phyloP scores from a whole-genome alignment of 2,329 filamentous ascomycete species.

The Colletotrichum cuscutae region DNA sequence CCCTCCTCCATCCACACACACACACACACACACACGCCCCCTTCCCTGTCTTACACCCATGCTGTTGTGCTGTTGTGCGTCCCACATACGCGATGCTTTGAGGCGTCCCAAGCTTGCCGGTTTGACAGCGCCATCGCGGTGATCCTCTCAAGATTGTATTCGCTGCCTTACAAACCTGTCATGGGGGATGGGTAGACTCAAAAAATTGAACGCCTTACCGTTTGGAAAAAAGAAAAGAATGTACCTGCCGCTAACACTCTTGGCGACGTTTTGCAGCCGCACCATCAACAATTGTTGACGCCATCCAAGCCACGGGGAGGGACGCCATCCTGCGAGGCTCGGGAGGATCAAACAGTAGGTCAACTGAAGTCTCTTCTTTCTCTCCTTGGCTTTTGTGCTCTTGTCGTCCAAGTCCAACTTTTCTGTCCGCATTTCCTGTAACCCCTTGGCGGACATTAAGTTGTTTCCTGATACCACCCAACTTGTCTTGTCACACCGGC shows the following conservation, averaged over 20 bases:
- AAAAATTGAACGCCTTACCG: slow-evolving; percentile 14
- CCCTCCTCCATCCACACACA: not conserved
- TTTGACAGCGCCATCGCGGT: not conserved
- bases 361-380: slow-evolving; percentile 30
- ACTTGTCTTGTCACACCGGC: slow-evolving; percentile 17
- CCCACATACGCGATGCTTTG: not conserved
- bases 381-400: not conserved
- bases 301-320: slow-evolving; percentile 89
- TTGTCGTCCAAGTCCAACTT: not conserved
- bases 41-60: not conserved
- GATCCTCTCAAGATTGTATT: not conserved
- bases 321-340: slow-evolving; percentile 95
- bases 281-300: slow-evolving; percentile 87
- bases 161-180: not conserved
- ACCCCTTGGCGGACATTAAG: slow-evolving; percentile 24
- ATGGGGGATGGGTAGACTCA: not conserved
- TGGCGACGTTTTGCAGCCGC: slow-evolving; percentile 63
- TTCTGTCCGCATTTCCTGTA: slow-evolving; percentile 4
- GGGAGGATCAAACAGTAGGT: slow-evolving; percentile 84
- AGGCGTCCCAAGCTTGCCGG: slow-evolving; percentile 6
- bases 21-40: not conserved
- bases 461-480: slow-evolving; percentile 25
- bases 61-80: too few relatives aligned
- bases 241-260: slow-evolving; percentile 18
- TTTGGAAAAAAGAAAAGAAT: not conserved